Conservation (phyloP, 148 eudicot species). For the Hydrangea macrophylla region DNA sequence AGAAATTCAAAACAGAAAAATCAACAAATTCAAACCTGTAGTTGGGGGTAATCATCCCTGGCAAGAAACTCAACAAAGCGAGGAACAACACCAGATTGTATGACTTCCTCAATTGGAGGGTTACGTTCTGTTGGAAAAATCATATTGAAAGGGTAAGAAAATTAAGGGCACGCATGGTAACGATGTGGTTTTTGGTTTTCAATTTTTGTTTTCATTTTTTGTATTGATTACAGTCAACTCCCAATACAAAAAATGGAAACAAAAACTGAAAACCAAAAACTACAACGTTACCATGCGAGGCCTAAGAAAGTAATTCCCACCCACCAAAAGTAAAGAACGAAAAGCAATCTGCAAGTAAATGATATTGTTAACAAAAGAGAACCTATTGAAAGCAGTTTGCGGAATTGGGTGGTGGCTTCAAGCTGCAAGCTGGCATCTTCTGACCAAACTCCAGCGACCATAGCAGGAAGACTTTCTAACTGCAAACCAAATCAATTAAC, state of each 20-base stretch:
- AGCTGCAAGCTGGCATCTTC: conserved; percentile 56
- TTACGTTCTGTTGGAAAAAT: conserved; percentile 56
- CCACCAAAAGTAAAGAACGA: no score
- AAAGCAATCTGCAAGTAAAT: no score
- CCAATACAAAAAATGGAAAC: neutral
- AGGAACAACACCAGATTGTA: conserved; percentile 88
- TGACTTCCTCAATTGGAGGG: conserved; percentile 90
- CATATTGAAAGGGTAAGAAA: neutral
- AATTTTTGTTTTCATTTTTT: no score
- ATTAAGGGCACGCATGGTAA: no score
- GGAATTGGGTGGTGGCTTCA: conserved; percentile 76
- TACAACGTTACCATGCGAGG: no score
- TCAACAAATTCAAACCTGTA: conserved; percentile 54
- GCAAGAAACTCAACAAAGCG: conserved; percentile 81
- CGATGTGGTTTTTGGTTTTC: no score
- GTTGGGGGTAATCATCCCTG: conserved; percentile 73
- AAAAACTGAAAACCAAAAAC: no score
- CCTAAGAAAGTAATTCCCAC: no score
- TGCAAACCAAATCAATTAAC: conserved; percentile 19
- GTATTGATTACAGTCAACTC: no score
- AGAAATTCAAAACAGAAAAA: neutral
- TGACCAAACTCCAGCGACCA: conserved; percentile 73
- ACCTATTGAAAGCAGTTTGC: conserved; percentile 93
- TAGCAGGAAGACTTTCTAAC: conserved; percentile 68
- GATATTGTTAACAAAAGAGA: neutral